A percentile compares a stretch with the other conserved stretches of the same genome.
Conservation (phyloP, 1,284 basidiomycete species). For the Marasmius sp. region DNA sequence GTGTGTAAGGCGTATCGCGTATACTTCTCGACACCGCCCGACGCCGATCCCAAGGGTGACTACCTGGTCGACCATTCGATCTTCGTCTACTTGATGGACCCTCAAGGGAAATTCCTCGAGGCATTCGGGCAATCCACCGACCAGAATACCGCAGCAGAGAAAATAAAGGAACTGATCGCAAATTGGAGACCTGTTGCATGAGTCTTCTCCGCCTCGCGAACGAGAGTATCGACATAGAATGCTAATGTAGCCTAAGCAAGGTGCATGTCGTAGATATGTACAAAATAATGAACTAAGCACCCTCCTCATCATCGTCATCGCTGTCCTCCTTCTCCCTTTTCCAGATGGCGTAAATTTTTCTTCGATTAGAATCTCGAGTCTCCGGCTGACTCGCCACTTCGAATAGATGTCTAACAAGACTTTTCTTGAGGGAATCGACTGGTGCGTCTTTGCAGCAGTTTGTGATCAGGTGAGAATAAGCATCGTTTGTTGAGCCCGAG, state of each 20-base stretch:
- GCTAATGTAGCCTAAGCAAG: background rate
- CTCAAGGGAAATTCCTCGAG: slow-evolving; percentile 91
- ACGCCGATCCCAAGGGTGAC: slow-evolving; percentile 84
- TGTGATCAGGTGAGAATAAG: slow-evolving; percentile 42
- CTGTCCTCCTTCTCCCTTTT: slow-evolving; percentile 56
- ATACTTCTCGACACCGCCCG: slow-evolving; percentile 96
- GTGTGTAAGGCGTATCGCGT: slow-evolving; percentile 96
- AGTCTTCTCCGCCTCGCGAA: background rate
- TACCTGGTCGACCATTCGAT: slow-evolving; percentile 98
- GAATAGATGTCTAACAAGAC: slow-evolving; percentile 69
- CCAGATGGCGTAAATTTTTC: slow-evolving; percentile 84
- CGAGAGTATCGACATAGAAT: background rate
- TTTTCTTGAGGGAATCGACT: slow-evolving; percentile 49
- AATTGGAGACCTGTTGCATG: slow-evolving; percentile 38
- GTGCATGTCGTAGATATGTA: background rate
- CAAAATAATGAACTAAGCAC: background rate
- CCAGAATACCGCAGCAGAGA: slow-evolving; percentile 67
- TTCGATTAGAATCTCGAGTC: slow-evolving; percentile 76
- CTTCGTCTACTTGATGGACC: slow-evolving; percentile 99
- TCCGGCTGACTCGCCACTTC: slow-evolving; percentile 73
- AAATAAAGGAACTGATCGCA: slow-evolving; percentile 57
- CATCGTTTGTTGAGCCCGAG: slow-evolving; percentile 15
- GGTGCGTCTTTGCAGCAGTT: slow-evolving; percentile 48
- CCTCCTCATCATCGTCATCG: slow-evolving; percentile 24
- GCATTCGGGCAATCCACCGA: slow-evolving; percentile 90